phyloP scores from a whole-genome alignment of 1,139 yeast species.

The Protomyces lactucae-debilis region DNA sequence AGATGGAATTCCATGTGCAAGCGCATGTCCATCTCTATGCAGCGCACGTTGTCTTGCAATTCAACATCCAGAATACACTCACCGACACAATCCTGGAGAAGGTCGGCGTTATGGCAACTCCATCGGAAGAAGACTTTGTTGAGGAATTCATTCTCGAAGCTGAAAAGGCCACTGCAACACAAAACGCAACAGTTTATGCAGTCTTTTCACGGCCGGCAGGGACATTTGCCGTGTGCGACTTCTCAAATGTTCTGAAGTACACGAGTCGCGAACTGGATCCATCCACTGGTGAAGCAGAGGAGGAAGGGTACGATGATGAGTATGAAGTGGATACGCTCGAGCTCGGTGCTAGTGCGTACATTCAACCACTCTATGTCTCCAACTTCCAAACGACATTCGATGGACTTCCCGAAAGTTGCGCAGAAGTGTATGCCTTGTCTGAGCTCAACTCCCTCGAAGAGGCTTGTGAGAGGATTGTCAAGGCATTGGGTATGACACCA shows the following conservation, averaged over 20 bases:
- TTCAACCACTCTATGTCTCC: constrained; percentile 71
- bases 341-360: constrained; percentile 74
- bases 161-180: constrained; percentile 64
- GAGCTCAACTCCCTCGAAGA: constrained; percentile 45
- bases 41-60: constrained; percentile 70
- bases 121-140: constrained; percentile 49
- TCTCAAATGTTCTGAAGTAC: constrained; percentile 68
- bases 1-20: constrained; percentile 85
- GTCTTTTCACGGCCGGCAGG: constrained; percentile 53
- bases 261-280: constrained; percentile 77
- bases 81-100: constrained; percentile 71
- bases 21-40: constrained; percentile 78
- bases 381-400: constrained; percentile 73
- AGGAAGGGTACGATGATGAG: constrained; percentile 90
- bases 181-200: constrained; percentile 71
- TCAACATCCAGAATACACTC: constrained; percentile 77
- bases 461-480: constrained; percentile 47
- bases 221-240: constrained; percentile 49
- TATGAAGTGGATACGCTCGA: constrained; percentile 82
- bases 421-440: constrained; percentile 56
- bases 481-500: constrained; percentile 57
- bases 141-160: constrained; percentile 76
- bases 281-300: constrained; percentile 64
- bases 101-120: constrained; percentile 67
- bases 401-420: constrained; percentile 52